Conservation (phyloP, 345 rosid species). For the Cardamine resedifolia region DNA sequence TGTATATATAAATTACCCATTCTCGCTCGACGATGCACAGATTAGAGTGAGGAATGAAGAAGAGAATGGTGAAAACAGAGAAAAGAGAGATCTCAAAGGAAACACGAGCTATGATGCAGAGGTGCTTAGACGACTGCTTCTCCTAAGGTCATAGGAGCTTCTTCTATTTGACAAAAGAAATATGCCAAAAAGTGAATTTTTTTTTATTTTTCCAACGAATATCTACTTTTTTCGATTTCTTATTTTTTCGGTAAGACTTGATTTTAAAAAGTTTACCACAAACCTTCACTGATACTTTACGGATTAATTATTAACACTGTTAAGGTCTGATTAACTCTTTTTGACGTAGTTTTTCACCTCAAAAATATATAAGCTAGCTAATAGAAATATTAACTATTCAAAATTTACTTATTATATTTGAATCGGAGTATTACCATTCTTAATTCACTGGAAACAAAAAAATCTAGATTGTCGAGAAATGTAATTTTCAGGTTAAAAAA, state of each 20-base stretch:
- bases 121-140: conserved; percentile 38
- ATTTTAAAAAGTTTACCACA: not conserved
- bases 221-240: not conserved
- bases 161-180: conserved; percentile 30
- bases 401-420: no score
- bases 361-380: not conserved
- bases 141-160: conserved; percentile 27
- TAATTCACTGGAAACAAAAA: not conserved
- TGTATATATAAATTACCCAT: conserved; percentile 31
- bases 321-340: not conserved
- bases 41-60: conserved; percentile 13
- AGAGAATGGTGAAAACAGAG: conserved; percentile 22
- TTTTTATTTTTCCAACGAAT: conserved; percentile 24
- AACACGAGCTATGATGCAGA: conserved; percentile 23
- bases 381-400: not conserved
- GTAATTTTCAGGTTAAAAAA: not conserved
- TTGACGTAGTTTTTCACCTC: not conserved
- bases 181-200: conserved; percentile 22
- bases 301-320: not conserved
- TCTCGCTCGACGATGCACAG: conserved; percentile 19
- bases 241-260: not conserved
- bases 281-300: not conserved
- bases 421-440: no score
- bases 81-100: conserved; percentile 28
- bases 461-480: not conserved